These are phyloP conservation scores for Cercophora scortea DNA, from an alignment of 495 filamentous ascomycete genomes.

Conservation along the genomic window DNA sequence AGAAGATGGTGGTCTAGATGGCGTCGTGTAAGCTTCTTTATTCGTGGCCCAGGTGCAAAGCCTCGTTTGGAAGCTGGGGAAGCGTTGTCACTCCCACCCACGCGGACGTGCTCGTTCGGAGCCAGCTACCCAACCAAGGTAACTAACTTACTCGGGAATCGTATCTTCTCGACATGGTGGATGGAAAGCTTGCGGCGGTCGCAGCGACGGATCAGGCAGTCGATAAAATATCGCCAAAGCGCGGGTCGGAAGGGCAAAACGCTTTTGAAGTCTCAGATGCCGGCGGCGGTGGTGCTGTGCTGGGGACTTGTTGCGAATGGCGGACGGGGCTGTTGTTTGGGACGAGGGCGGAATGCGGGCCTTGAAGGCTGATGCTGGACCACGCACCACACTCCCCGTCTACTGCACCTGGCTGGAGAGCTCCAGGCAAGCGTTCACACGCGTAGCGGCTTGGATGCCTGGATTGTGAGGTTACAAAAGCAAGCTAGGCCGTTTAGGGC, in stretches of 20 bases:
- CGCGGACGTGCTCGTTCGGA: not conserved
- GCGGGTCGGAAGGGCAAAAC: not conserved
- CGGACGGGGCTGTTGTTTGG: not conserved
- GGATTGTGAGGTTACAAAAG: not conserved
- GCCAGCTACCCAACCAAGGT: slow-evolving; percentile 1
- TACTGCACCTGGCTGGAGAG: slow-evolving; percentile 11
- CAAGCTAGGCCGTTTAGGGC: not conserved
- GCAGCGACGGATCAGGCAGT: not conserved
- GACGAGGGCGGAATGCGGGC: no score
- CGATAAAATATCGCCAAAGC: not conserved
- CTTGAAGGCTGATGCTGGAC: slow-evolving; percentile 15
- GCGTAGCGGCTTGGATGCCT: slow-evolving; percentile 25
- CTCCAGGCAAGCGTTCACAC: slow-evolving; percentile 34
- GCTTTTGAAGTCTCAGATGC: not conserved
- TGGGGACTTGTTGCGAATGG: not conserved
- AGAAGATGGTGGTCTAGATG: slow-evolving; percentile 95
- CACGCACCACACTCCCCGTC: not conserved
- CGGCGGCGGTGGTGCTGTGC: not conserved
- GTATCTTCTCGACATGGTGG: slow-evolving; percentile 89
- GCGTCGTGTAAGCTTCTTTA: slow-evolving; percentile 30
- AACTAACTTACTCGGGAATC: slow-evolving; percentile 75
- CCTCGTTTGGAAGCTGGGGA: no score
- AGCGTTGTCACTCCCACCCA: no score
- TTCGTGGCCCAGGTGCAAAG: no score
- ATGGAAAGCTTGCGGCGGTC: not conserved